phyloP scores from a whole-genome alignment of 1,284 basidiomycete genomes.

The Ceratobasidium sp. region DNA sequence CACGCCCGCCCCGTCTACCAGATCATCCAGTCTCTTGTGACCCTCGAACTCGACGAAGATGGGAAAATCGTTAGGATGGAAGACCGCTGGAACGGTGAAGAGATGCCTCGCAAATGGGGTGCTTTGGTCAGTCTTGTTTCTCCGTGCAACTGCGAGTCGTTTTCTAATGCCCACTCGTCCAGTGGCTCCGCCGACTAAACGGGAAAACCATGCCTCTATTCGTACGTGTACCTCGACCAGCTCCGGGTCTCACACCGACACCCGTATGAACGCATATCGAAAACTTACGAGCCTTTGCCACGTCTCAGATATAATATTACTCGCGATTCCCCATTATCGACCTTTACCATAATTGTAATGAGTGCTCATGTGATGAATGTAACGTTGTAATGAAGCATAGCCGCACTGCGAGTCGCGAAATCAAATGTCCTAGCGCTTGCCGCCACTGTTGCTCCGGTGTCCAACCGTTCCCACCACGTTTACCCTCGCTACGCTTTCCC shows the following conservation, averaged over 20 bases:
- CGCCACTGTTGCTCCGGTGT: slow-evolving; percentile 17
- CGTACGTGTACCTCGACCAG: slow-evolving; percentile 47
- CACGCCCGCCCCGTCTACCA: background rate
- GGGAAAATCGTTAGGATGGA: slow-evolving; percentile 81
- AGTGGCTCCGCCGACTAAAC: slow-evolving; percentile 62
- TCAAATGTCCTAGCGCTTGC: slow-evolving; percentile 1
- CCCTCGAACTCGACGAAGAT: slow-evolving; percentile 81
- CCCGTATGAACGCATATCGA: background rate
- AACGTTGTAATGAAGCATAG: slow-evolving; percentile 26
- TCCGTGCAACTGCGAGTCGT: background rate
- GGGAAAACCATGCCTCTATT: slow-evolving; percentile 61
- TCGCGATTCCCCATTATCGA: background rate
- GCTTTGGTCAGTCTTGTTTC: slow-evolving; percentile 20
- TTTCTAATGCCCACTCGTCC: background rate
- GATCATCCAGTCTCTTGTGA: slow-evolving; percentile 34
- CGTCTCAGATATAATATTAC: slow-evolving; percentile 1
- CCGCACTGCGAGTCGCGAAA: background rate
- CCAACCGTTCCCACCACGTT: background rate
- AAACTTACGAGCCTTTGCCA: background rate
- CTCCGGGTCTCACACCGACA: slow-evolving; percentile 9
- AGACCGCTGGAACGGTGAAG: slow-evolving; percentile 40
- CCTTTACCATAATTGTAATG: slow-evolving; percentile 26
- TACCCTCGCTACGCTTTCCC: background rate
- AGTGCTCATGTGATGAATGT: slow-evolving; percentile 5
- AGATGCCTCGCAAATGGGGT: slow-evolving; percentile 36